Percentiles rank a stretch among this genome's conserved stretches.
Evolutionary conservation across 2,329 filamentous ascomycete species (phyloP).

Genomic region (Geosmithia flava): DNA sequence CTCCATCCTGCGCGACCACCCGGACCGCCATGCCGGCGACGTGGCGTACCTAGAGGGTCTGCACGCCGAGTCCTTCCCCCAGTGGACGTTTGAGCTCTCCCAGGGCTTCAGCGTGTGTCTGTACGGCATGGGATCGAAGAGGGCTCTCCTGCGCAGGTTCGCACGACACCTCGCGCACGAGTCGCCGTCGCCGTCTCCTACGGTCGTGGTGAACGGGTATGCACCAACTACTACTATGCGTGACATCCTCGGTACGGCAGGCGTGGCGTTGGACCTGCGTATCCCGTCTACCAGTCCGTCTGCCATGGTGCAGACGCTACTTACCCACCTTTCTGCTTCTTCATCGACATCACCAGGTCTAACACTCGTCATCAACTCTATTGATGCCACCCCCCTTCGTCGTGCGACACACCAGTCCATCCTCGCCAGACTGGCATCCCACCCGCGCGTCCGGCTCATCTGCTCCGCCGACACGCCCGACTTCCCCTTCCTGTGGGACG

Average conservation of each 20-base stretch:
- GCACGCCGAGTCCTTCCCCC: constrained; percentile 71
- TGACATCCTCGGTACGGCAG: constrained; percentile 59
- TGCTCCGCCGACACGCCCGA: constrained; percentile 81
- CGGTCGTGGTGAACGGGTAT: constrained; percentile 85
- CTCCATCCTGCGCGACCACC: constrained; percentile 43
- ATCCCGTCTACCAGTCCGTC: constrained; percentile 50
- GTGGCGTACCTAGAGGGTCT: constrained; percentile 60
- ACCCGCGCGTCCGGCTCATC: constrained; percentile 59
- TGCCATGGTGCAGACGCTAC: constrained; percentile 55
- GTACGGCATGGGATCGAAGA: constrained; percentile 88
- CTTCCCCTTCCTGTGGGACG: constrained; percentile 83
- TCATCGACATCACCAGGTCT: constrained; percentile 28
- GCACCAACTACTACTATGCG: constrained; percentile 51
- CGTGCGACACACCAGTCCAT: constrained; percentile 56
- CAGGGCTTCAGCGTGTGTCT: constrained; percentile 83
- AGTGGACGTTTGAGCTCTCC: constrained; percentile 85
- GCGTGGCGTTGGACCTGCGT: constrained; percentile 44
- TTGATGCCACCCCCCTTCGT: constrained; percentile 70
- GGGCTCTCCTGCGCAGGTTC: constrained; percentile 60
- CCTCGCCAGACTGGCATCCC: constrained; percentile 64
- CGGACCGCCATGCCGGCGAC: constrained; percentile 59
- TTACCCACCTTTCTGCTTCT: constrained; percentile 46
- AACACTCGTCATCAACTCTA: constrained; percentile 70
- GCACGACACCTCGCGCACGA: constrained; percentile 46
- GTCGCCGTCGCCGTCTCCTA: constrained; percentile 17